A percentile compares a stretch with the other conserved stretches of the same genome.
Conservation (phyloP, 106 monocot species). For the Agapanthus africanus region DNA sequence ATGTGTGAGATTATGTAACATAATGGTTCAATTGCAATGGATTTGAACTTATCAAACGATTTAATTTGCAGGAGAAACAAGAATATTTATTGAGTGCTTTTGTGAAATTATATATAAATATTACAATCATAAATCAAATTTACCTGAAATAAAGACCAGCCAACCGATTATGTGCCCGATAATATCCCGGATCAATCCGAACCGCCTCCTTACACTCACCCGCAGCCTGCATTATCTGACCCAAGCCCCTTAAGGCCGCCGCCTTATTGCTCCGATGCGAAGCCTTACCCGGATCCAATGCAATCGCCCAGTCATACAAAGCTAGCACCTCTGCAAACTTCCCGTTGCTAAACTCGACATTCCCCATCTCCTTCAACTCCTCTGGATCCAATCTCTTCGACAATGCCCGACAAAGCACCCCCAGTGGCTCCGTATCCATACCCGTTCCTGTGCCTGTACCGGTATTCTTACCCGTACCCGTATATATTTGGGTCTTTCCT, state of each 20-base stretch:
- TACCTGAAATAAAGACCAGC: conserved; percentile 53
- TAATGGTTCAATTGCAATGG: no score
- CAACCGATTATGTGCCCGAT: conserved; percentile 40
- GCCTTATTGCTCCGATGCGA: conserved; percentile 58
- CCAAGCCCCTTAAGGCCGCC: conserved; percentile 39
- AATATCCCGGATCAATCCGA: conserved; percentile 37
- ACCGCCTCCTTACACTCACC: conserved; percentile 45
- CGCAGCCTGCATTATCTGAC: conserved; percentile 44
- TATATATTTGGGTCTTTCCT: no score
- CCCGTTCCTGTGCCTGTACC: neutral
- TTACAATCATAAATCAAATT: no score
- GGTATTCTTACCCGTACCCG: neutral
- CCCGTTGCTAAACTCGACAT: conserved; percentile 46
- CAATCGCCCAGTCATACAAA: conserved; percentile 35
- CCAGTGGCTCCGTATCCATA: neutral
- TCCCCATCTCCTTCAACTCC: conserved; percentile 60
- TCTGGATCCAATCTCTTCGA: conserved; percentile 38
- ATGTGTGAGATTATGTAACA: neutral
- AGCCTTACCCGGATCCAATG: conserved; percentile 31
- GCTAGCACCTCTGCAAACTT: conserved; percentile 37
- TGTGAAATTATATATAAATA: no score
- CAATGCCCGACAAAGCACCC: conserved; percentile 28
- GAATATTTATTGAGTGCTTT: no score
- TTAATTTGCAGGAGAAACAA: no score
- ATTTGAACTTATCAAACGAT: no score